Percentiles rank a stretch among this genome's conserved stretches.
These are phyloP conservation scores for Candida argentea DNA, from an alignment of 805 yeast genomes.

Conservation along the genomic window DNA sequence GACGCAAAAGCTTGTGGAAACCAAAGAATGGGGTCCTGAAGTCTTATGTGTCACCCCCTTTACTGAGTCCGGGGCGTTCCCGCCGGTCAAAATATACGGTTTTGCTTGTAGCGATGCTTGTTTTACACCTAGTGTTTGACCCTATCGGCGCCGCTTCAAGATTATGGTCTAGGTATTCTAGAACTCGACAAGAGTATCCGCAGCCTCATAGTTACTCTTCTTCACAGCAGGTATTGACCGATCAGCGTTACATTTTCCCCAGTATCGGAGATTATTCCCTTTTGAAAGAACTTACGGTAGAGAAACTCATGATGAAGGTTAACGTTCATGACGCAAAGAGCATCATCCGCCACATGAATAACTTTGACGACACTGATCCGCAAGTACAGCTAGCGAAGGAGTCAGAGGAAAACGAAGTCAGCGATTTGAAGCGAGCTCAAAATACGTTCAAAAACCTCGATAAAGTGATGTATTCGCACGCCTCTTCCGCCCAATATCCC, in stretches of 20 bases:
- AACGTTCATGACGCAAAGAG: conserved; percentile 35
- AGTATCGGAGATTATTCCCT: conserved; percentile 60
- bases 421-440: conserved; percentile 36
- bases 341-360: conserved; percentile 28
- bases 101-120: no score
- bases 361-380: conserved; percentile 33
- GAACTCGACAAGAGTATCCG: conserved; percentile 13
- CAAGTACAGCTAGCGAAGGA: conserved; percentile 26
- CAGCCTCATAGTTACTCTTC: conserved; percentile 22
- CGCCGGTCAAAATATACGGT: no score
- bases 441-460: conserved; percentile 59
- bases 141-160: no score
- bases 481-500: conserved; percentile 34
- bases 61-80: no score
- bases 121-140: no score
- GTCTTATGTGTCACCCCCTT: no score
- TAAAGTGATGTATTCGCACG: conserved; percentile 39
- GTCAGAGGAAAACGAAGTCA: conserved; percentile 36
- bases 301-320: conserved; percentile 39
- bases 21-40: no score
- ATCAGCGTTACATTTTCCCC: conserved; percentile 64
- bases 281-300: conserved; percentile 46
- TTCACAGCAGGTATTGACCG: no score
- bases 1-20: no score
- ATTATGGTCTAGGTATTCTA: neutral